Base-by-base conservation (phyloP, 352 stramenopile genomes). In the Phytopythium litorale region DNA sequence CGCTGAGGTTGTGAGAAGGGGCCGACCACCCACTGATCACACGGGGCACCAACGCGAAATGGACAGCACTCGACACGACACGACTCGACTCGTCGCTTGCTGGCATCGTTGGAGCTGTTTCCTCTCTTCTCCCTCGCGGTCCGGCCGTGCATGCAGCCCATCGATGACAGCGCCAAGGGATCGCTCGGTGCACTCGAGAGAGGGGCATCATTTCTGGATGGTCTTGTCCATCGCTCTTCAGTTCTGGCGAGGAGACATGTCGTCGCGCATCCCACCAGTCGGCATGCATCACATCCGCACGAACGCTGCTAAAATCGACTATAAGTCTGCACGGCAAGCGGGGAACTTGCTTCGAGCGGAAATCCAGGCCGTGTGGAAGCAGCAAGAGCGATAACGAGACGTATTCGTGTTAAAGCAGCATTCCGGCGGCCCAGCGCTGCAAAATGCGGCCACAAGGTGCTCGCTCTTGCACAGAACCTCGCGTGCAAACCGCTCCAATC, bases 1-100 rank as follows among this genome's bases (percentile, higher is more conserved):
- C 9, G 33, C 48, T 53, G 48, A 53, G 48, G 48, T 35, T 53
- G 48, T 53, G 48, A 33, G 48, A 16, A n/a, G 48, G 48, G 48
- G 48, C 33, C 5, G 33, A 38, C 33, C 33, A 12, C 33, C 33
- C 7, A 38, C 11, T 38, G 7, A 8, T 38, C 33, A 13, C 33
- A 38, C 33, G 7, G 33, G 33, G 33, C 33, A 38, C 25, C 25
- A 28, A 28, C 25, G 25, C 25, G 25, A n/a, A 9, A 33, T 35
- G n/a, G 9, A 7, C 46, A 7, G 13, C n/a, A 52, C 46, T 30
- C 11, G 23, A 18, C 9, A 33, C 7, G 19, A 8, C 46, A 52
- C 11, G 11, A 32, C 7, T 19, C 18, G 13, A 52, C 8, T 51
- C 46, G 4, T 9, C 3, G 12, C 42, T 48, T 23, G 42, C 42